Conservation (phyloP, 2,329 filamentous ascomycete genomes). For the Coniella lustricola region DNA sequence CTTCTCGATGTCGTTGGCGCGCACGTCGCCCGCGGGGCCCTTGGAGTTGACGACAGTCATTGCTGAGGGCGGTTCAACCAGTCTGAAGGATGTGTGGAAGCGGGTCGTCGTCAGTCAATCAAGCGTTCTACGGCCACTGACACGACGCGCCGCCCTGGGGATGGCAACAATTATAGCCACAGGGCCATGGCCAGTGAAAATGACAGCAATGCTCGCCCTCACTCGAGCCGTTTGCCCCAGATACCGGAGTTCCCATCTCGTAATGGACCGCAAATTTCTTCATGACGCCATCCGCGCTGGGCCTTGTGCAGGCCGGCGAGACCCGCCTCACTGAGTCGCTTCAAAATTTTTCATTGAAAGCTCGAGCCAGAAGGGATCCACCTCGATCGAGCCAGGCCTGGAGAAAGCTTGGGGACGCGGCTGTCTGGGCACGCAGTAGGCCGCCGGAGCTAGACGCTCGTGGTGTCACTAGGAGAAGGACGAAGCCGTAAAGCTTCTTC, state of each 20-base stretch:
- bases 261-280: conserved; percentile 13
- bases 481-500: no score
- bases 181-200: background rate
- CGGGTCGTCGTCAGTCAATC: no score
- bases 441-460: no score
- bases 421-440: no score
- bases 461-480: no score
- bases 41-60: conserved; percentile 6
- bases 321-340: no score
- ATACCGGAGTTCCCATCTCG: conserved; percentile 6
- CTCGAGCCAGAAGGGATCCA: no score
- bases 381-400: no score
- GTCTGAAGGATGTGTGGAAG: background rate
- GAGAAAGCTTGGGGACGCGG: no score
- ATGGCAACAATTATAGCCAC: background rate
- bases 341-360: no score
- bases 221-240: background rate
- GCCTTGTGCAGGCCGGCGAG: no score
- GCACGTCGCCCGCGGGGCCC: background rate
- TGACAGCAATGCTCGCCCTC: background rate
- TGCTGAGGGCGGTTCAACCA: background rate
- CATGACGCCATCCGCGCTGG: conserved; percentile 11
- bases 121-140: background rate
- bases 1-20: conserved; percentile 12
- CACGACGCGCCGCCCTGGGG: background rate